Percentiles rank a stretch among this genome's conserved stretches.
phyloP scores from a whole-genome alignment of 129 eudicot species.

The Scalesia atractyloides region DNA sequence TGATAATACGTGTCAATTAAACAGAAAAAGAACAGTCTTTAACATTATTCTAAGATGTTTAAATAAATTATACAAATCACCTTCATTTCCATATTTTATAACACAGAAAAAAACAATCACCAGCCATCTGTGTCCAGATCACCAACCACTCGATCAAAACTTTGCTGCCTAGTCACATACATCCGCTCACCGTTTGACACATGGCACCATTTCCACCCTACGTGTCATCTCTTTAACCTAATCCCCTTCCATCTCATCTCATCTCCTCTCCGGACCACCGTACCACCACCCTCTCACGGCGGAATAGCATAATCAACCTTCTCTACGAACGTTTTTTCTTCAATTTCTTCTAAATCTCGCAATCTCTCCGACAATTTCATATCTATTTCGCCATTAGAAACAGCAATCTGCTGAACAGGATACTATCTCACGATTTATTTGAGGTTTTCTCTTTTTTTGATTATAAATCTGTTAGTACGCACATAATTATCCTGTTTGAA shows the following conservation, averaged over 20 bases:
- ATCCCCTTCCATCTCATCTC: slow-evolving; percentile 26
- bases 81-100: too few relatives aligned
- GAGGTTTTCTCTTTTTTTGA: not conserved
- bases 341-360: not conserved
- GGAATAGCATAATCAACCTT: not conserved
- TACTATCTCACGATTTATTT: not conserved
- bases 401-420: not conserved
- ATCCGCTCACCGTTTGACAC: slow-evolving; percentile 4
- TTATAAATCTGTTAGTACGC: not conserved
- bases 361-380: not conserved
- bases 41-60: too few relatives aligned
- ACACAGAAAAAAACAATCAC: not conserved
- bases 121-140: not conserved
- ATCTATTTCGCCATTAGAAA: not conserved
- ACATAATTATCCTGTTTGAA: not conserved
- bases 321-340: too few relatives aligned
- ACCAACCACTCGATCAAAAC: slow-evolving; percentile 1
- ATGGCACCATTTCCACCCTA: slow-evolving; percentile 25
- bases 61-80: too few relatives aligned
- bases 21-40: too few relatives aligned
- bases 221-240: slow-evolving; percentile 27
- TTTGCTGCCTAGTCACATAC: slow-evolving; percentile 15
- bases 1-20: too few relatives aligned
- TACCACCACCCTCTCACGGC: slow-evolving; percentile 20
- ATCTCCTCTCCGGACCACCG: slow-evolving; percentile 14